Conservation (phyloP, 805 yeast genomes). For the Candida coleopterorum region DNA sequence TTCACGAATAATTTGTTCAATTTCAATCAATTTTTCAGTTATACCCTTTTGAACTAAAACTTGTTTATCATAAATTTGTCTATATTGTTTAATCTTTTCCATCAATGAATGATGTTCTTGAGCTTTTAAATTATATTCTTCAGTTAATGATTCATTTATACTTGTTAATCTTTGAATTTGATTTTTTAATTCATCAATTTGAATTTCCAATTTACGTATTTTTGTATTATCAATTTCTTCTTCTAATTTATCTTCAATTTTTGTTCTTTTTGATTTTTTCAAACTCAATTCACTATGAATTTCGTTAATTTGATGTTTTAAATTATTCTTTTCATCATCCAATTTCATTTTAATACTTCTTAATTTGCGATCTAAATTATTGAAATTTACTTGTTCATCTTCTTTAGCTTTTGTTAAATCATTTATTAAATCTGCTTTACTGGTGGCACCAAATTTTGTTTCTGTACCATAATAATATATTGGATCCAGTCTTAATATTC, state of each 20-base stretch:
- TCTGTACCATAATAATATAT: slow-evolving; percentile 35
- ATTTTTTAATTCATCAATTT: slow-evolving; percentile 23
- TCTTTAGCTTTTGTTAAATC: slow-evolving; percentile 8
- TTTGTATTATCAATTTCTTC: slow-evolving; percentile 44
- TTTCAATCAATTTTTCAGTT: slow-evolving; percentile 17
- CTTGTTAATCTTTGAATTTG: slow-evolving; percentile 24
- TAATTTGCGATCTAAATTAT: slow-evolving; percentile 2
- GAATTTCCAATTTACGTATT: slow-evolving; percentile 30
- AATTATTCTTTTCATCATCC: slow-evolving; percentile 7
- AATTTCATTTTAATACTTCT: slow-evolving; percentile 1
- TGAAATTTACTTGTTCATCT: slow-evolving; percentile 1
- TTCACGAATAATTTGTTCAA: slow-evolving; percentile 15
- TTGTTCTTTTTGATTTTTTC: slow-evolving; percentile 13
- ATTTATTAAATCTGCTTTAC: slow-evolving; percentile 1
- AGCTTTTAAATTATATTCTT: slow-evolving; percentile 13
- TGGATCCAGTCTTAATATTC: slow-evolving; percentile 50
- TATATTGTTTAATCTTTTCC: background rate
- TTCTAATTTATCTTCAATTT: slow-evolving; percentile 33
- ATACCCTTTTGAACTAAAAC: slow-evolving; percentile 3
- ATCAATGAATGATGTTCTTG: background rate
- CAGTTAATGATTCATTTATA: slow-evolving; percentile 23
- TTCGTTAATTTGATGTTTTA: slow-evolving; percentile 2
- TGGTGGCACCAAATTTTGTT: slow-evolving; percentile 24
- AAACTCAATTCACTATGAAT: background rate
- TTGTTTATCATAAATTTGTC: background rate